These are phyloP conservation scores for Exophiala sp. DNA, from an alignment of 2,329 filamentous ascomycete species.

Conservation along the genomic window DNA sequence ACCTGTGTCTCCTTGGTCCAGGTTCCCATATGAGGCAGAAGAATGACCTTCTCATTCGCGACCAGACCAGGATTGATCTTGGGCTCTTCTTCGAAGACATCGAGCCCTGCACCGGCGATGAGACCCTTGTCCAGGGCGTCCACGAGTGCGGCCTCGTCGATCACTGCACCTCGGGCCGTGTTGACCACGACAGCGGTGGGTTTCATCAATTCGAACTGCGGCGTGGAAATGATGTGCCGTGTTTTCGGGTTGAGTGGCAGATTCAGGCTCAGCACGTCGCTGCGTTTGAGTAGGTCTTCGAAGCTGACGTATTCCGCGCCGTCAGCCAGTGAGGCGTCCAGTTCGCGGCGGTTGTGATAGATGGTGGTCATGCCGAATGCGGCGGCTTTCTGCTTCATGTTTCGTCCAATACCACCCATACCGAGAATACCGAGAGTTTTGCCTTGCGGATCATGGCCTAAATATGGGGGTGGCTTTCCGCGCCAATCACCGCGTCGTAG, in stretches of 20 bases:
- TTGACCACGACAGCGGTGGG: constrained; percentile 73
- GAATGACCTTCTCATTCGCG: constrained; percentile 65
- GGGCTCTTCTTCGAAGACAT: constrained; percentile 82
- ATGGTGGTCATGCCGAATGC: constrained; percentile 31
- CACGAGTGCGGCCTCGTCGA: constrained; percentile 77
- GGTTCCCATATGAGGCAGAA: constrained; percentile 84
- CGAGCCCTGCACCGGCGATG: constrained; percentile 68
- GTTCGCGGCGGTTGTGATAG: constrained; percentile 29
- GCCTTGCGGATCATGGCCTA: constrained; percentile 74
- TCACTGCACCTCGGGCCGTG: constrained; percentile 76
- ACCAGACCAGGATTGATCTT: constrained; percentile 69
- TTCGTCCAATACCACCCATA: constrained; percentile 81
- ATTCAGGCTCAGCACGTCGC: constrained; percentile 77
- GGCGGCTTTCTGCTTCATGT: constrained; percentile 54
- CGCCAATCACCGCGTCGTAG: constrained; percentile 68
- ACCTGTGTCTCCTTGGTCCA: constrained; percentile 63
- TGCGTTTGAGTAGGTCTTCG: constrained; percentile 65
- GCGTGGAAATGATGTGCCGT: constrained; percentile 68
- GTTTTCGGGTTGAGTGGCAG: constrained; percentile 73
- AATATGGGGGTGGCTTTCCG: constrained; percentile 52
- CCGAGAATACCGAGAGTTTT: constrained; percentile 78
- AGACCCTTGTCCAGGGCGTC: constrained; percentile 66
- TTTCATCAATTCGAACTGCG: constrained; percentile 75
- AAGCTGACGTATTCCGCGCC: constrained; percentile 68
- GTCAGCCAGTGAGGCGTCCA: constrained; percentile 32